Evolutionary conservation across 2,329 filamentous ascomycete genomes (phyloP), one percentile per base, ranked within the genome.

Genomic region (Trichoderma harzianum): DNA sequence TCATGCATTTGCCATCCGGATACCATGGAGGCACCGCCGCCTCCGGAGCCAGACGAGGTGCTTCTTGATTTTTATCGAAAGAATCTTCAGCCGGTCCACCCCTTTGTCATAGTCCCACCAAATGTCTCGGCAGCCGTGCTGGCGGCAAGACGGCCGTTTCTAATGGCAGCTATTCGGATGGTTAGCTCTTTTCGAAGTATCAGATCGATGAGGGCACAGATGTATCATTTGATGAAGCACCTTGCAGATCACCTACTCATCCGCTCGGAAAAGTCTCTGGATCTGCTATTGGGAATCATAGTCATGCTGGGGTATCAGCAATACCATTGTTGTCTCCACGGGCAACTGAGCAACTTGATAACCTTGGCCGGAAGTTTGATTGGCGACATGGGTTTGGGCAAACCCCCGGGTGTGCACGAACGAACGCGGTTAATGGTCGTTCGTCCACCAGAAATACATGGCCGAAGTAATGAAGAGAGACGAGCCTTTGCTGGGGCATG

Each of bases 241-340:
- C 76, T 88, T 14, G 80, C 84, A 3, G 85, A 88, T 34, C 80
- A 83, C 70, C 83, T 87, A 80, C 77, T 88, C 14, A 80, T 87
- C 57, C 80, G 84, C 2, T 85, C 84, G 0, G 84, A 86, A 68
- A 79, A 85, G 18, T 87, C 86, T 0, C 73, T 88, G 12, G 86
- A 88, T 71, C 76, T 88, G 3, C 77, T 88, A 0, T 80, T 85
- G 69, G 84, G 85, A 0, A 82, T 88, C 3, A 76, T 88, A 3
- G 81, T 87, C 0, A 82, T 87, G 30, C 73, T 86, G 3, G 83
- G 83, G 0, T 88, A 83, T 81, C 87, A 87, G 70, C 86, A 88
- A 61, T 85, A 88, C 65, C 86, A 88, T 75, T 88, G 86, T 74
- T 82, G 87, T 73, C 81, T 85, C 76, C 86, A 88, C 66, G 81